Percentiles rank a stretch among this genome's conserved stretches.
phyloP scores from a whole-genome alignment of 2,329 filamentous ascomycete genomes.

The Botryosphaeria dothidea region DNA sequence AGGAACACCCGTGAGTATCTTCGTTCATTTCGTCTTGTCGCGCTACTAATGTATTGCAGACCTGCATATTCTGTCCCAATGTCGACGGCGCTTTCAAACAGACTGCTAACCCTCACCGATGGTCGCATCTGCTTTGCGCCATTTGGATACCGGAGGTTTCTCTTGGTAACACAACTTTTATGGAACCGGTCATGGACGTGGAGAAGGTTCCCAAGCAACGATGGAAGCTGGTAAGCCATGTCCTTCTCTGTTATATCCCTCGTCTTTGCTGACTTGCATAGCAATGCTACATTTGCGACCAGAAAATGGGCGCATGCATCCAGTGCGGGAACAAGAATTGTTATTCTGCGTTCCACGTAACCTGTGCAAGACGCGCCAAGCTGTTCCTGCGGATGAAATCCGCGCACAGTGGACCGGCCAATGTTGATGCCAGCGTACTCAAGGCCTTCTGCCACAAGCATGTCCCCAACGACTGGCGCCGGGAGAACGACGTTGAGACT shows the following conservation, averaged over 20 bases:
- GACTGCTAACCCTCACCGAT: constrained; percentile 86
- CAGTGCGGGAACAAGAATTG: constrained; percentile 98
- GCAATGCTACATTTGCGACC: constrained; percentile 93
- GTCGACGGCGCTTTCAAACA: constrained; percentile 98
- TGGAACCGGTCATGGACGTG: constrained; percentile 97
- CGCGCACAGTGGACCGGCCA: constrained; percentile 73
- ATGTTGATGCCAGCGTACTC: constrained; percentile 77
- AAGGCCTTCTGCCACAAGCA: constrained; percentile 98
- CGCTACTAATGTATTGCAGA: constrained; percentile 48
- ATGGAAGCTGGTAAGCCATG: constrained; percentile 69
- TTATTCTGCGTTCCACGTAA: constrained; percentile 96
- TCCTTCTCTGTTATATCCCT: neutral
- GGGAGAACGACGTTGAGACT: constrained; percentile 78
- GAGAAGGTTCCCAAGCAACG: constrained; percentile 94
- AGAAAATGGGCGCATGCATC: constrained; percentile 97
- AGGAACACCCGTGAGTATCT: constrained; percentile 72
- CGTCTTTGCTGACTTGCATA: constrained; percentile 26
- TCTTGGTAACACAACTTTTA: constrained; percentile 92
- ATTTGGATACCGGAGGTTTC: constrained; percentile 99
- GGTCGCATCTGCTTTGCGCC: constrained; percentile 93
- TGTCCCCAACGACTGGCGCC: constrained; percentile 83
- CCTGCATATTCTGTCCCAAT: constrained; percentile 98
- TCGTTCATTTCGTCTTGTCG: constrained; percentile 25
- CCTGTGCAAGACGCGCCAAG: constrained; percentile 83
- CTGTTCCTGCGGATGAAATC: constrained; percentile 98